These are phyloP conservation scores for Ceratobasidium theobromae DNA, from an alignment of 1,284 basidiomycete species.

Conservation along the genomic window DNA sequence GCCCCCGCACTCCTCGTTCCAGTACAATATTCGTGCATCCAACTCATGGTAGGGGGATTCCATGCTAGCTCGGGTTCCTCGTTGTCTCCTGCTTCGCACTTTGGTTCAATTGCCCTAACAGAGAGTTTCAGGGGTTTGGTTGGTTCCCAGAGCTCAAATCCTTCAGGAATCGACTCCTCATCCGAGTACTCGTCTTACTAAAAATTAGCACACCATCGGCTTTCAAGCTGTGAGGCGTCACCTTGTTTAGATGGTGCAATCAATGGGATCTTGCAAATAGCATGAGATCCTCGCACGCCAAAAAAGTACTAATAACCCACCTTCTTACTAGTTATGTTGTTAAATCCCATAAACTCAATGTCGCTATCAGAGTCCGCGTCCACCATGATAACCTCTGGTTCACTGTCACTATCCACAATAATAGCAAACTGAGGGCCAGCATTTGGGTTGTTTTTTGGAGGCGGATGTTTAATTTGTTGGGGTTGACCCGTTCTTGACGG, in stretches of 20 bases:
- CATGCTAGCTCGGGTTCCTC: not conserved
- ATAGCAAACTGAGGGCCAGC: too few relatives aligned
- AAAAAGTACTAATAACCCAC: not conserved
- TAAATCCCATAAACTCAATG: not conserved
- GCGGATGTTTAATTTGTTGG: too few relatives aligned
- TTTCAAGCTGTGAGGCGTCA: not conserved
- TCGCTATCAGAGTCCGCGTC: constrained; percentile 11
- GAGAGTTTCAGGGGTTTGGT: not conserved
- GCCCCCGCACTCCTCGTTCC: constrained; percentile 16
- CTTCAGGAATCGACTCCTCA: constrained; percentile 13
- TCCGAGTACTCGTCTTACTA: not conserved
- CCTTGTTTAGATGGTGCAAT: not conserved
- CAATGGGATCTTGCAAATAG: not conserved
- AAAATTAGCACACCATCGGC: not conserved
- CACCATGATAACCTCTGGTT: constrained; percentile 7
- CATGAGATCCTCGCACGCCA: not conserved
- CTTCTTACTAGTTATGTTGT: not conserved
- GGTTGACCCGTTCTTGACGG: too few relatives aligned
- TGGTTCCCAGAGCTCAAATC: constrained; percentile 23
- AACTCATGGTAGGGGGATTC: constrained; percentile 12
- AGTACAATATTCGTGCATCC: constrained; percentile 16
- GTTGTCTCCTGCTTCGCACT: not conserved
- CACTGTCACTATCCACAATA: constrained; percentile 3
- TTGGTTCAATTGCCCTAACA: not conserved
- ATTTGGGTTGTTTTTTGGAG: too few relatives aligned